Conservation (phyloP, 148 eudicot genomes). For the Rhododendron kiyosumense region DNA sequence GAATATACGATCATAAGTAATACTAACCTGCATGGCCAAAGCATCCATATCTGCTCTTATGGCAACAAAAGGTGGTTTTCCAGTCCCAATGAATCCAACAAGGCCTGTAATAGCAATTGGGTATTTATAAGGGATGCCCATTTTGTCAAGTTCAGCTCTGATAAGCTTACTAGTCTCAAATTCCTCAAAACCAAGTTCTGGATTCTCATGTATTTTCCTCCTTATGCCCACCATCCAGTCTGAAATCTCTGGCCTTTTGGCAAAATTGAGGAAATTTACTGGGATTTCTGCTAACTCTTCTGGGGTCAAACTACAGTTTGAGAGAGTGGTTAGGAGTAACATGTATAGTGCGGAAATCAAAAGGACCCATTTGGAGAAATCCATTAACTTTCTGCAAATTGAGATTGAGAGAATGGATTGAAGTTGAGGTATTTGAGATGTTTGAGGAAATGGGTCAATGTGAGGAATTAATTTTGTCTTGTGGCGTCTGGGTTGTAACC, state of each 20-base stretch:
- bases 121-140: conserved; percentile 37
- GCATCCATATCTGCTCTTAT: conserved; percentile 66
- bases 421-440: not conserved
- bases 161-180: conserved; percentile 45
- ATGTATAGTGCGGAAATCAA: conserved; percentile 15
- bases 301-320: conserved; percentile 21
- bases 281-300: conserved; percentile 30
- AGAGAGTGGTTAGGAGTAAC: conserved; percentile 9
- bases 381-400: conserved; percentile 17
- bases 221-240: conserved; percentile 45
- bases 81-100: conserved; percentile 43
- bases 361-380: conserved; percentile 15
- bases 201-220: conserved; percentile 48
- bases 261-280: conserved; percentile 28
- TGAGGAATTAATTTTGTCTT: not conserved
- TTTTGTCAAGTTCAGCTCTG: conserved; percentile 39
- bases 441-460: not conserved
- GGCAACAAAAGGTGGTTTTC: conserved; percentile 47
- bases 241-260: conserved; percentile 28
- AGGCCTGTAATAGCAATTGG: conserved; percentile 48
- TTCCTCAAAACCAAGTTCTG: conserved; percentile 51
- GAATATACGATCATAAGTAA: not conserved
- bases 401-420: not conserved
- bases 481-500: not conserved
- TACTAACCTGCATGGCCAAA: conserved; percentile 40